Percentiles rank a stretch among this genome's conserved stretches.
Evolutionary conservation across 2,329 filamentous ascomycete species (phyloP).

Genomic region (Fusarium anguioides): DNA sequence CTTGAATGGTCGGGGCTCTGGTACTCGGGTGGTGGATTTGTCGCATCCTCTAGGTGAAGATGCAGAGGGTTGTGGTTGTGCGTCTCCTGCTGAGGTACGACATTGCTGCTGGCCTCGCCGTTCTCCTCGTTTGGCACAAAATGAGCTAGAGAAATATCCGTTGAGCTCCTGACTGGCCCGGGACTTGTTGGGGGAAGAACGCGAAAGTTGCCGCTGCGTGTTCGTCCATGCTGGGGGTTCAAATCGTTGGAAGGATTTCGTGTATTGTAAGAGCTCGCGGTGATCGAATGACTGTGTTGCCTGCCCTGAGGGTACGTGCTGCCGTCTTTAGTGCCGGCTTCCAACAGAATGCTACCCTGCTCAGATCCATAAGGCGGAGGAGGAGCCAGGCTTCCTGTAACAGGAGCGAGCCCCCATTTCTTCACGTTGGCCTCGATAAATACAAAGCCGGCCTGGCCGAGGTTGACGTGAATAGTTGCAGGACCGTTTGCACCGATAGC

Average conservation of each 20-base stretch:
- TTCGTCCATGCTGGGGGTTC: conserved; percentile 75
- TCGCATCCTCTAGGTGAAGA: conserved; percentile 63
- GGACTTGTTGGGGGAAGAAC: conserved; percentile 83
- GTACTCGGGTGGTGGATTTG: conserved; percentile 77
- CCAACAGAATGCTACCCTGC: conserved; percentile 94
- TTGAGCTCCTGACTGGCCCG: conserved; percentile 89
- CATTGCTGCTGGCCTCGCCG: conserved; percentile 66
- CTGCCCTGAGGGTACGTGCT: conserved; percentile 58
- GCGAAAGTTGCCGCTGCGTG: conserved; percentile 81
- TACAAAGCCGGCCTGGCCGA: conserved; percentile 97
- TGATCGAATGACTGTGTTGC: conserved; percentile 60
- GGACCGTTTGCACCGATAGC: conserved; percentile 97
- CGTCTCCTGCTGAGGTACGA: conserved; percentile 39
- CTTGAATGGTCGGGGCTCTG: conserved; percentile 73
- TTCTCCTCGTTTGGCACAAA: conserved; percentile 76
- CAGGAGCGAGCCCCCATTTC: conserved; percentile 98
- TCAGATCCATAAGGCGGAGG: conserved; percentile 97
- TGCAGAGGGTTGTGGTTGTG: conserved; percentile 54
- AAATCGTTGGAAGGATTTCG: conserved; percentile 60
- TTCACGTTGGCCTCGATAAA: conserved; percentile 99
- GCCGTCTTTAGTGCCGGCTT: conserved; percentile 78
- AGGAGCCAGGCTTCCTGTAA: conserved; percentile 93
- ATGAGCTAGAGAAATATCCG: conserved; percentile 93
- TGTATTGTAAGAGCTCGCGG: conserved; percentile 50
- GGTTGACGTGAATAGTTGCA: conserved; percentile 93